These are phyloP conservation scores for Phaffia tasmanica DNA, from an alignment of 768 basidiomycete genomes.

Conservation along the genomic window DNA sequence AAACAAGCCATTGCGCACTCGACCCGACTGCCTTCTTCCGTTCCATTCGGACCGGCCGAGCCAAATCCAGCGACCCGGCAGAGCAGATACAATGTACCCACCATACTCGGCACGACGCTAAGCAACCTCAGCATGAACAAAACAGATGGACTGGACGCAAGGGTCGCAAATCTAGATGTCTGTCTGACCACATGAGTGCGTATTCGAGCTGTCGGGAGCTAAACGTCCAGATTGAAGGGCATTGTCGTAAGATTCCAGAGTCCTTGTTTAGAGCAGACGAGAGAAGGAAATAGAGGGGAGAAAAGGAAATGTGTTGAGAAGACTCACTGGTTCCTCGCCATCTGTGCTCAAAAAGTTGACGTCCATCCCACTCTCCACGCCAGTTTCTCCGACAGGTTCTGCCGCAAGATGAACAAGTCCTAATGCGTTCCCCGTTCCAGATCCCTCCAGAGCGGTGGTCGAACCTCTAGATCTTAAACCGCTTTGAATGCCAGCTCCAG, in stretches of 20 bases:
- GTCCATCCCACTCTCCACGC: constrained; percentile 10
- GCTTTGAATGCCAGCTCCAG: too few species aligned
- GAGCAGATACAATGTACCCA: constrained; percentile 17
- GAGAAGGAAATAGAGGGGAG: not conserved
- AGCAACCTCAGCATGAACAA: constrained; percentile 11
- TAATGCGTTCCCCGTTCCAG: too few species aligned
- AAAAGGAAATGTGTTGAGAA: not conserved
- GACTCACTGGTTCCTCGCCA: constrained; percentile 23
- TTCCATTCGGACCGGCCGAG: not conserved
- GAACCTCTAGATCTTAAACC: too few species aligned
- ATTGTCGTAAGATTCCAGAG: not conserved
- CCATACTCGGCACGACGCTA: constrained; percentile 14
- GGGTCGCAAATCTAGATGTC: not conserved
- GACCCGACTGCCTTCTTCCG: constrained; percentile 5
- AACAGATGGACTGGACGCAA: constrained; percentile 8
- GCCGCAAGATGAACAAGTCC: too few species aligned
- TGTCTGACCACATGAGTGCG: constrained; percentile 3
- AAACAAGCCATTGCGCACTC: constrained; percentile 21
- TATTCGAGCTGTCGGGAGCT: constrained; percentile 21
- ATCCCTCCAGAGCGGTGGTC: too few species aligned
- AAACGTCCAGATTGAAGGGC: not conserved
- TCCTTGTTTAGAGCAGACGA: not conserved
- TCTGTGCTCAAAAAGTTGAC: constrained; percentile 22
- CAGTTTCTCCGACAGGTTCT: too few species aligned
- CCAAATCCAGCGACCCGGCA: not conserved